Percentiles rank a stretch among this genome's conserved stretches.
These are phyloP conservation scores for Auriscalpium microsporum DNA, from an alignment of 768 basidiomycete species.

Conservation along the genomic window DNA sequence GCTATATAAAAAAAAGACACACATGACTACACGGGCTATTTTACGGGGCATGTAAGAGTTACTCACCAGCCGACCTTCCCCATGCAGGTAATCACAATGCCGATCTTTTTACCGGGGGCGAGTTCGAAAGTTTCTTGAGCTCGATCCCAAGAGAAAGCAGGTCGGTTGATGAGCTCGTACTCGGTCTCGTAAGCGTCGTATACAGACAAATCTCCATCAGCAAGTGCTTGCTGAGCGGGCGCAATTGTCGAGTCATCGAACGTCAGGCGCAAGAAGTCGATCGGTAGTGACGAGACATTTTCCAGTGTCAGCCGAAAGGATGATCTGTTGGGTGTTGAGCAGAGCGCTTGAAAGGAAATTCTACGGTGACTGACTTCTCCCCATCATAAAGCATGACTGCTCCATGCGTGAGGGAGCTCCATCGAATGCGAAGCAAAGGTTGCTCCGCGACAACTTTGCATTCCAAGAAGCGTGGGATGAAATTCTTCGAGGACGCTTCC, in stretches of 20 bases:
- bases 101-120: conserved; percentile 60
- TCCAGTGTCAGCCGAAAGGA: conserved; percentile 81
- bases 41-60: neutral
- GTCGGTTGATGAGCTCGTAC: conserved; percentile 64
- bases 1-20: conserved; percentile 37
- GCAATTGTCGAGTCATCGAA: conserved; percentile 88
- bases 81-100: conserved; percentile 62
- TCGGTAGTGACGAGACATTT: conserved; percentile 73
- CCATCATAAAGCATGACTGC: conserved; percentile 95
- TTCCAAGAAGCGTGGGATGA: conserved; percentile 52
- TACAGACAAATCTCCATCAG: conserved; percentile 72
- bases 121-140: conserved; percentile 44
- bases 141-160: conserved; percentile 69
- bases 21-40: neutral
- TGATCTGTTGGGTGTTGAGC: conserved; percentile 41
- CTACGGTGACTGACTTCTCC: conserved; percentile 53
- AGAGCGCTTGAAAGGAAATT: too few relatives aligned
- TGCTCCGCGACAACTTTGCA: conserved; percentile 82
- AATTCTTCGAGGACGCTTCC: conserved; percentile 19
- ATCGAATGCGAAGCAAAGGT: conserved; percentile 77
- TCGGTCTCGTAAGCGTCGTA: conserved; percentile 90
- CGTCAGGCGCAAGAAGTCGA: conserved; percentile 78
- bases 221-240: conserved; percentile 65
- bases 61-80: conserved; percentile 92
- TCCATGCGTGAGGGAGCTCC: conserved; percentile 86